These are phyloP conservation scores for Coniochaeta prunicola DNA, from an alignment of 2,329 filamentous ascomycete species.

Conservation along the genomic window DNA sequence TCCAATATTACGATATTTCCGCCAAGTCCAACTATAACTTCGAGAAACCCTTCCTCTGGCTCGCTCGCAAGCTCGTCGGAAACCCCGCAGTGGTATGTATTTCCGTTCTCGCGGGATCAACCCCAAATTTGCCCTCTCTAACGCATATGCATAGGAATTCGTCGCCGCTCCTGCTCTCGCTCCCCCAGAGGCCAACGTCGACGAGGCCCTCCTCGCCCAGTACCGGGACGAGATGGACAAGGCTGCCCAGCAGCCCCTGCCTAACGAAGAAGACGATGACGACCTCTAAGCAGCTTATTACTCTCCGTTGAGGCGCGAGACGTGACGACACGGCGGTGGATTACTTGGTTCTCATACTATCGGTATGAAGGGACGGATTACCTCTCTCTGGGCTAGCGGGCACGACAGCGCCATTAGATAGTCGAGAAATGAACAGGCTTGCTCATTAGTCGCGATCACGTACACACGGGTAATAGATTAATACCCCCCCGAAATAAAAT, in stretches of 20 bases:
- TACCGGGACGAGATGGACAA: slow-evolving; percentile 85
- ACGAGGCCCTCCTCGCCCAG: slow-evolving; percentile 71
- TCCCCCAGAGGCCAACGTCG: slow-evolving; percentile 85
- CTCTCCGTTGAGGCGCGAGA: not conserved
- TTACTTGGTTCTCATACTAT: not conserved
- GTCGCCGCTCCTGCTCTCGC: slow-evolving; percentile 92
- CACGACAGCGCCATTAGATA: not conserved
- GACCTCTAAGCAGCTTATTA: slow-evolving; percentile 38
- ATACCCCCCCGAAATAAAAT: not conserved
- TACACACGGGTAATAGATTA: not conserved
- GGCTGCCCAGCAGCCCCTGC: slow-evolving; percentile 77
- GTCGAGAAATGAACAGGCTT: not conserved
- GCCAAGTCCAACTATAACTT: slow-evolving; percentile 99
- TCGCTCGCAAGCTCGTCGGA: slow-evolving; percentile 95
- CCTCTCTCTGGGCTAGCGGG: not conserved
- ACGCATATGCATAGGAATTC: slow-evolving; percentile 64
- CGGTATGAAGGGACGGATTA: not conserved
- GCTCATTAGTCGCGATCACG: slow-evolving; percentile 1
- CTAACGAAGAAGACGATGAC: slow-evolving; percentile 84
- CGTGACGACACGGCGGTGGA: not conserved
- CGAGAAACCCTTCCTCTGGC: slow-evolving; percentile 99
- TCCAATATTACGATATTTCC: slow-evolving; percentile 99
- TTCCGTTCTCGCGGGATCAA: slow-evolving; percentile 10
- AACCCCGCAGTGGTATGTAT: slow-evolving; percentile 71
- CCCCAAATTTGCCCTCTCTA: slow-evolving; percentile 15